Evolutionary conservation across 2,329 filamentous ascomycete species (phyloP), one percentile per base, ranked within the genome.

Genomic region (Penicillium paneum): DNA sequence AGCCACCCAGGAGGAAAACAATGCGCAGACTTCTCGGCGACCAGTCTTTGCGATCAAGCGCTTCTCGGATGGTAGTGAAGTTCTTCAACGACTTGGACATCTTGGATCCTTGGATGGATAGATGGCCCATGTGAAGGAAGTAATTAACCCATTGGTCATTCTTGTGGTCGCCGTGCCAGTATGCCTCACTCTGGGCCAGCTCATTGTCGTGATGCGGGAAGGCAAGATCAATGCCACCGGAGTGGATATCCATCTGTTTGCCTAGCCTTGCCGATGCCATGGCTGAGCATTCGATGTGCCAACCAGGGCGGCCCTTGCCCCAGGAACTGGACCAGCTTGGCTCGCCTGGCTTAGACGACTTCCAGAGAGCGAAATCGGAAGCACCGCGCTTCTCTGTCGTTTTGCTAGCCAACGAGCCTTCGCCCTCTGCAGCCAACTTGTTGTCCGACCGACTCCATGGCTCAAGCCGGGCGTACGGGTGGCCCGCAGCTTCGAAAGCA

Each of bases 71-170:
- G 0, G 93, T 96, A 38, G 91, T 91, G 73, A 97, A 97, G 72
- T 97, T 97, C 78, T 97, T 97, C 54, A 97, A 76, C 15, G 86
- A 91, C 74, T 97, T 97, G 54, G 88, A 93, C 93, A 97, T 97
- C 73, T 97, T 97, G 21, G 87, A 90, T 0, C 93, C 92, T 26
- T 88, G 84, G 54, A 97, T 97, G 6, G 86, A 88, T 44, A 97
- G 76, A 70, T 97, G 93, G 0, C 93, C 93, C 88, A 95, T 97
- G 69, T 97, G 93, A 15, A 97, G 70, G 75, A 97, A 97, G 75
- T 97, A 96, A 70, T 94, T 96, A 47, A 96, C 89, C 93, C 93
- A 96, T 56, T 90, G 90, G 40, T 78, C 73, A 50, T 78, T 75
- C 41, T 68, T 68, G 44, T 73, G 72, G 40, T 76, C 71, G 15